Evolutionary conservation across 805 yeast species (phyloP).

Genomic region (Cyberlindnera meyerae): DNA sequence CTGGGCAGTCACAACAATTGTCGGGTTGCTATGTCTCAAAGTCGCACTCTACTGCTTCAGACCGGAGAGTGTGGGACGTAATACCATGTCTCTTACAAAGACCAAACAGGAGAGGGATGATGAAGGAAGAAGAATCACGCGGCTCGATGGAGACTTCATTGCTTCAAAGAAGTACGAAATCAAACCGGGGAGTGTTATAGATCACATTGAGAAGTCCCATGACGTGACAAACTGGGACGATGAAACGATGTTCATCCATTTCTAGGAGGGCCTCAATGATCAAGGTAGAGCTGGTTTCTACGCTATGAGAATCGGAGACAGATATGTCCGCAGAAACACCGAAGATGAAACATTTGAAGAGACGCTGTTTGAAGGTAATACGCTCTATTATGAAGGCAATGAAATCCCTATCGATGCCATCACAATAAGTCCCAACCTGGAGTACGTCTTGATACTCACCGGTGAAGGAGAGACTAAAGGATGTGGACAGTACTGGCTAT

Average conservation of each 20-base stretch:
- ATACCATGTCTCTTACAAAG: background rate
- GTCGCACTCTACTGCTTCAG: slow-evolving; percentile 6
- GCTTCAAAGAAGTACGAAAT: background rate
- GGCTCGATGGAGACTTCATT: background rate
- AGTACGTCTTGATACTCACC: slow-evolving; percentile 52
- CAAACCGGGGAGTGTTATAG: slow-evolving; percentile 1
- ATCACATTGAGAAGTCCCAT: slow-evolving; percentile 1
- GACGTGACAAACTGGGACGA: slow-evolving; percentile 5
- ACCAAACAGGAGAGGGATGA: background rate
- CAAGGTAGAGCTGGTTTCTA: slow-evolving; percentile 6
- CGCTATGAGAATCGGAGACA: slow-evolving; percentile 6
- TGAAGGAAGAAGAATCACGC: background rate
- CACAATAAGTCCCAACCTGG: slow-evolving; percentile 62
- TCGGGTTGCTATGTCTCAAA: slow-evolving; percentile 7
- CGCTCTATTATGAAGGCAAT: slow-evolving; percentile 35
- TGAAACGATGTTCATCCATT: slow-evolving; percentile 7
- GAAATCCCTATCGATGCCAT: slow-evolving; percentile 47
- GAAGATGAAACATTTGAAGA: slow-evolving; percentile 38
- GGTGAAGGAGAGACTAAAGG: slow-evolving; percentile 47
- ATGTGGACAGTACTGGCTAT: slow-evolving; percentile 38
- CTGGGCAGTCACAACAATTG: slow-evolving; percentile 6
- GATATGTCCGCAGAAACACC: slow-evolving; percentile 17
- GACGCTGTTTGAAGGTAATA: slow-evolving; percentile 44
- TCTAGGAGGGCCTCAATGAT: slow-evolving; percentile 4
- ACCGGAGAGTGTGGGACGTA: slow-evolving; percentile 5